Evolutionary conservation across 23 red algal species (phyloP), one percentile per base, ranked within the genome.

Genomic region (Gracilaria caudata): DNA sequence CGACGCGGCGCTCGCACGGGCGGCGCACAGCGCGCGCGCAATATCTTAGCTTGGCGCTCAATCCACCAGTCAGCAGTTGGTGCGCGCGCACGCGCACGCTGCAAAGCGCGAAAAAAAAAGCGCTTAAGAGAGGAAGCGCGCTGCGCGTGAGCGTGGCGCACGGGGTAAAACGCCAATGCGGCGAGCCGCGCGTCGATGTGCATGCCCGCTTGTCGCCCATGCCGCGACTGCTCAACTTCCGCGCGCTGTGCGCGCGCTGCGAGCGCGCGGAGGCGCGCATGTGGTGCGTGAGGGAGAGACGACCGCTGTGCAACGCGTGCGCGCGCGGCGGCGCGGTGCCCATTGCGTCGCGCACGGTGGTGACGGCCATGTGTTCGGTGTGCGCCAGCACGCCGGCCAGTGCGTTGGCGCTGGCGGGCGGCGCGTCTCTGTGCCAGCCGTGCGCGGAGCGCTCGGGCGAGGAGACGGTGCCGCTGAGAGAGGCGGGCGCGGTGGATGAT

Each of bases 161-260:
- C 45, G 45, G 7, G 45, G 7, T 13, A 13, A 49, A 13, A 7
- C 45, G 13, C 45, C 7, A 8, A 5, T 17, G 63, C 63, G 4
- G 34, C 63, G 32, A 19, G 2, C 28, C 5, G 51, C 46, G 23
- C 58, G 58, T 32, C 58, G 43, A 4, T 7, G 11, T 7, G 12
- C 29, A 59, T 59, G 77, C 51, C 82, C 12, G 40, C n/a, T n/a
- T n/a, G n/a, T n/a, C n/a, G n/a, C n/a, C n/a, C n/a, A n/a, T n/a
- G n/a, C n/a, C n/a, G n/a, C n/a, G 82, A 19, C 65, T 86, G 41
- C 82, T 86, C 47, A 86, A 86, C 65, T 68, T 86, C 16, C 82
- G 82, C 51, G 82, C 82, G 13, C 43, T 86, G 65, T 86, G 82
- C 49, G n/a, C 65, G 8, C 10, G 24, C 28, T 86, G 82, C 82